These are phyloP conservation scores for Melanopsichium pennsylvanicum DNA, from an alignment of 1,284 basidiomycete species.

Conservation along the genomic window DNA sequence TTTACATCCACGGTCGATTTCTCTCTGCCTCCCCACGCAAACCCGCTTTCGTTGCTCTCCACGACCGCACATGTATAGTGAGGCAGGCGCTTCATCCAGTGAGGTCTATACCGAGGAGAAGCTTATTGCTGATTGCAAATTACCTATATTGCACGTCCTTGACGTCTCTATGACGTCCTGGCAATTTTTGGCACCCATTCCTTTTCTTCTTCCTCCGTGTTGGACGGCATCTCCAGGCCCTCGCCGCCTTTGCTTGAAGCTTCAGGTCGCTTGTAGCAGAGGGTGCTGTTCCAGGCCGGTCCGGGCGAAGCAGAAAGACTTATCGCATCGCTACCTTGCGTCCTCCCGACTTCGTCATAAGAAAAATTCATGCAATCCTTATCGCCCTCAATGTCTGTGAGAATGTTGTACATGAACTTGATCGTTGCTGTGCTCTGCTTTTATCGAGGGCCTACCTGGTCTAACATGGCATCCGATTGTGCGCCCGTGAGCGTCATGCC, in stretches of 20 bases:
- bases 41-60: background rate
- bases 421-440: too few species aligned
- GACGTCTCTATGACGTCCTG: slow-evolving; percentile 54
- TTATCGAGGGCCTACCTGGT: too few species aligned
- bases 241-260: slow-evolving; percentile 21
- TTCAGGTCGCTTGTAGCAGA: background rate
- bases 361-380: too few species aligned
- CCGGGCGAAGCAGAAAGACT: slow-evolving; percentile 18
- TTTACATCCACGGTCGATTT: background rate
- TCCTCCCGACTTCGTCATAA: background rate
- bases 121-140: slow-evolving; percentile 64
- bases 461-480: too few species aligned
- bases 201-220: slow-evolving; percentile 27
- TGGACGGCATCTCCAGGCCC: background rate
- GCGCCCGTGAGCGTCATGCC: too few species aligned
- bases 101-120: slow-evolving; percentile 63
- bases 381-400: too few species aligned
- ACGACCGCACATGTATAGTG: slow-evolving; percentile 15
- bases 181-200: slow-evolving; percentile 59
- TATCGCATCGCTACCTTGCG: background rate
- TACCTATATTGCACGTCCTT: slow-evolving; percentile 61
- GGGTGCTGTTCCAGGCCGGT: background rate
- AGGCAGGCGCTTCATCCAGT: slow-evolving; percentile 62
- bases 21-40: background rate
- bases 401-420: too few species aligned